A percentile compares a stretch with the other conserved stretches of the same genome.
These are phyloP conservation scores for Diplodia sapinea DNA, from an alignment of 2,329 filamentous ascomycete species.

Conservation along the genomic window DNA sequence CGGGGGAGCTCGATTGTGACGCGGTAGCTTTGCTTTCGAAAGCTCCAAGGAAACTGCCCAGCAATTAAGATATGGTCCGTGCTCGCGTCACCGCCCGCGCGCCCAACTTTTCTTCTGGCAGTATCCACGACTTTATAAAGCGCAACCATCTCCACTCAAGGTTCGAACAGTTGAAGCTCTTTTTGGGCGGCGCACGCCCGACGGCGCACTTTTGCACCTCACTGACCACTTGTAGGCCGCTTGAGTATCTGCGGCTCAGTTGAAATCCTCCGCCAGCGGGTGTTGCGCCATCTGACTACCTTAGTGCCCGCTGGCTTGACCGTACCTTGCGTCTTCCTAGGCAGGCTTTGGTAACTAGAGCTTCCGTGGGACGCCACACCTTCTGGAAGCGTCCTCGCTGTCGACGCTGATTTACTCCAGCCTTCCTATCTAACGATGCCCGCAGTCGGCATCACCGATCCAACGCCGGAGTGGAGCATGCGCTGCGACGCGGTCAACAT, in stretches of 20 bases:
- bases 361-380: too few species aligned
- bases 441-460: not conserved
- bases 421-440: not conserved
- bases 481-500: not conserved
- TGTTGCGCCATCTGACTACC: not conserved
- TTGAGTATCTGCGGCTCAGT: not conserved
- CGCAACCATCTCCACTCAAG: not conserved
- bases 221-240: not conserved
- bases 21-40: conserved; percentile 2
- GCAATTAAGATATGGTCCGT: conserved; percentile 4
- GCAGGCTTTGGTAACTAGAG: not conserved
- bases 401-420: not conserved
- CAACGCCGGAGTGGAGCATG: not conserved
- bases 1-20: not conserved
- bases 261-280: not conserved
- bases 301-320: not conserved
- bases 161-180: not conserved
- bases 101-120: not conserved
- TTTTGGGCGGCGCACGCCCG: not conserved
- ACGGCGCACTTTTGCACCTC: not conserved
- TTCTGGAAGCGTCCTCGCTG: not conserved
- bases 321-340: not conserved
- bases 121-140: not conserved
- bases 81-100: conserved; percentile 1
- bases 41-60: conserved; percentile 17